Percentiles rank a stretch among this genome's conserved stretches.
Conservation (phyloP, 2,329 filamentous ascomycete genomes). For the Lachnellula cervina region DNA sequence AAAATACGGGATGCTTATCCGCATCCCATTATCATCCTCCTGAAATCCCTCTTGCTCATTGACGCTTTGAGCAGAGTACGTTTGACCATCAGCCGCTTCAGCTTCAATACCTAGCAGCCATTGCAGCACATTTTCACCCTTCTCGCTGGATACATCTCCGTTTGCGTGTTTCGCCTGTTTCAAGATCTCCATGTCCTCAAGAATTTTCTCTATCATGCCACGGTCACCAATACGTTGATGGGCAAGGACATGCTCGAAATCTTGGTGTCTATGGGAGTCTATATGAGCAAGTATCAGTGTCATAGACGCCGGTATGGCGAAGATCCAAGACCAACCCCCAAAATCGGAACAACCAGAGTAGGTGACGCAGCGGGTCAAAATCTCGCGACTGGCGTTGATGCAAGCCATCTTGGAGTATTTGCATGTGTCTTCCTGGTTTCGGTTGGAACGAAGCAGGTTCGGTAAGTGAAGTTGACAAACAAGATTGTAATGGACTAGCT, state of each 20-base stretch:
- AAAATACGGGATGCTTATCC: constrained; percentile 29
- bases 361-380: constrained; percentile 34
- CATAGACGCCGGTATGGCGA: constrained; percentile 35
- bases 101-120: constrained; percentile 33
- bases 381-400: constrained; percentile 36
- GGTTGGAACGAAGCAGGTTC: constrained; percentile 30
- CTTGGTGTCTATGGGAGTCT: constrained; percentile 24
- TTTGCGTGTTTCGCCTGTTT: constrained; percentile 24
- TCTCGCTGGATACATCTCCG: constrained; percentile 30
- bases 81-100: constrained; percentile 22
- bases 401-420: constrained; percentile 35
- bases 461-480: constrained; percentile 39
- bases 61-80: constrained; percentile 8
- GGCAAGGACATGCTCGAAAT: constrained; percentile 28
- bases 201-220: constrained; percentile 35
- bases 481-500: constrained; percentile 37
- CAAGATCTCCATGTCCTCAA: constrained; percentile 34
- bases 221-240: constrained; percentile 39
- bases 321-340: constrained; percentile 32
- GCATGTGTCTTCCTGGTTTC: constrained; percentile 14
- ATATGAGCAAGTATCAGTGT: constrained; percentile 37
- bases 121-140: constrained; percentile 31
- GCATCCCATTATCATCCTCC: constrained; percentile 4
- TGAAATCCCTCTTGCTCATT: constrained; percentile 9
- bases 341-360: too few species aligned